Evolutionary conservation across 768 basidiomycete genomes (phyloP), one percentile per base, ranked within the genome.

Genomic region (Pulveroboletus ravenelii): DNA sequence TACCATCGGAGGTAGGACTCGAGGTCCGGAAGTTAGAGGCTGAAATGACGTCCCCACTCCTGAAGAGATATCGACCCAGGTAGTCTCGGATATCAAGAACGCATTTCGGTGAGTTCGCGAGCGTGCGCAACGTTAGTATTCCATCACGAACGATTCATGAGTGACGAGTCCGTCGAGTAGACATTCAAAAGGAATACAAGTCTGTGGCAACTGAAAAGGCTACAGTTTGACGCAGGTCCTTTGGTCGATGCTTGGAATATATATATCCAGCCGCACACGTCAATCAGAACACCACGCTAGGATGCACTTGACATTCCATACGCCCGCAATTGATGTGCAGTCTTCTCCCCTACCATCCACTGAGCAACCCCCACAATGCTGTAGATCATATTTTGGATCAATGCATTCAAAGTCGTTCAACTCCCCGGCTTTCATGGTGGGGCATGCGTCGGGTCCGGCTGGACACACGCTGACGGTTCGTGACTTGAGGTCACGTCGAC

Each of bases 321-420:
- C 81, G 41, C 81, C 79, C 40, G 69, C 53, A 57, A 91, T 88
- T 40, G 75, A 68, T 15, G 81, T 82, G 67, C 88, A 92, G 65
- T 92, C 85, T 64, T 80, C 70, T 23, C 89, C 89, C 38, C 70
- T 61, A 17, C 80, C 81, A n/a, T 77, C 66, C 15, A n/a, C n/a
- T n/a, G n/a, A n/a, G n/a, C 89, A 91, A 27, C 89, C 89, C 54
- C 88, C 89, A 67, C 89, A 91, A 13, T 82, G 82, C 52, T 80
- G 74, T 41, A 90, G 75, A 52, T 89, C 86, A 39, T 70, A 70
- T 15, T 67, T 57, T 29, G 76, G 76, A 67, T 91, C 85, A 45
- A 90, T 59, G 61, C 83, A 86, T 60, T 86, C 83, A 56, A 73
- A 81, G 48, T 80, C 78, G 30, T 66, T 73, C 38, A 59, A 57